Evolutionary conservation across 192 early-diverging fungal genomes (phyloP).

Genomic region (Coemansia sp.): DNA sequence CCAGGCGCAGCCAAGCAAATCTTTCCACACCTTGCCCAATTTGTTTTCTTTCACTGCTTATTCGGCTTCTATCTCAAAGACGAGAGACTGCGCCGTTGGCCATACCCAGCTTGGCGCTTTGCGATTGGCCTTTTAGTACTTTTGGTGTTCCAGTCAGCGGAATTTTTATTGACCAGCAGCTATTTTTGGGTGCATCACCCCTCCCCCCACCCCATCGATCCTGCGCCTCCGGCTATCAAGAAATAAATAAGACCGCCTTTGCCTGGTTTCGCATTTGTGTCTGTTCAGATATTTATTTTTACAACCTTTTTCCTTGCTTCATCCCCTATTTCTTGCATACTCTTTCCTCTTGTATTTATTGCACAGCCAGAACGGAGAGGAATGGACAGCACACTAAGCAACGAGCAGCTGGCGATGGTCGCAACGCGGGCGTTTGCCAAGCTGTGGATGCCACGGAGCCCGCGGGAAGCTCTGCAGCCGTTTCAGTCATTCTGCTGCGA

Average conservation of each 20-base stretch:
- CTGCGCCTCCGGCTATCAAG: slow-evolving; percentile 5
- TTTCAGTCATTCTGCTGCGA: slow-evolving; percentile 50
- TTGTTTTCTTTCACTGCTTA: background rate
- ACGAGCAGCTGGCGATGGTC: slow-evolving; percentile 46
- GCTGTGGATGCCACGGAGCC: slow-evolving; percentile 40
- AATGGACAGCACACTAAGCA: slow-evolving; percentile 35
- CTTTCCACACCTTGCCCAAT: background rate
- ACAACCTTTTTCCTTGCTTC: slow-evolving; percentile 1
- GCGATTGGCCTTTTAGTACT: slow-evolving; percentile 1
- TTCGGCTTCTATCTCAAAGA: background rate
- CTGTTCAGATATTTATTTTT: slow-evolving; percentile 14
- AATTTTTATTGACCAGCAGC: background rate
- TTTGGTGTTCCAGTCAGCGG: slow-evolving; percentile 4
- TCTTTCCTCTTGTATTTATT: background rate
- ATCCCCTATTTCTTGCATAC: slow-evolving; percentile 4
- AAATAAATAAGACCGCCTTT: slow-evolving; percentile 10
- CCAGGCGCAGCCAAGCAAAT: background rate
- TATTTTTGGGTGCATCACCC: background rate
- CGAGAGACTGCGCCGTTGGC: background rate
- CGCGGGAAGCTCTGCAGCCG: slow-evolving; percentile 34
- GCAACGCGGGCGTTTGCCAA: slow-evolving; percentile 43
- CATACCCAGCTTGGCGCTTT: slow-evolving; percentile 7
- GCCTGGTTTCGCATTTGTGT: slow-evolving; percentile 10
- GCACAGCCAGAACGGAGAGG: background rate
- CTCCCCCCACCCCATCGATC: slow-evolving; percentile 1